Evolutionary conservation across 495 filamentous ascomycete species (phyloP).

Genomic region (Penicillium samsonianum): DNA sequence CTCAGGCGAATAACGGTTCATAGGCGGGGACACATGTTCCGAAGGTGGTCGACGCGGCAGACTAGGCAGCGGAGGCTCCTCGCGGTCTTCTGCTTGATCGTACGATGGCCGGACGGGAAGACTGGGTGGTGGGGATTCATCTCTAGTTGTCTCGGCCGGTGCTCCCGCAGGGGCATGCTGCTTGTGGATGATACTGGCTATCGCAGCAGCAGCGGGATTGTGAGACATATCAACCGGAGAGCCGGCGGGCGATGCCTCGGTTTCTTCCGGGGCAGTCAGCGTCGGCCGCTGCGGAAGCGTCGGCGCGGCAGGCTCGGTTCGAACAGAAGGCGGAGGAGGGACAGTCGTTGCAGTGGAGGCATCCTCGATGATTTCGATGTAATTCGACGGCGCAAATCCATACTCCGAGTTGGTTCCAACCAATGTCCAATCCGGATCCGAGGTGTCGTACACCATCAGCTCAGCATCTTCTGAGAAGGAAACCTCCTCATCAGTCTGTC

Average conservation of each 20-base stretch:
- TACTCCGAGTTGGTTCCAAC: conserved; percentile 83
- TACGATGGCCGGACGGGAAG: conserved; percentile 45
- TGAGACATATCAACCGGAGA: conserved; percentile 44
- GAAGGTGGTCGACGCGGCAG: conserved; percentile 72
- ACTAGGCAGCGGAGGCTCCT: conserved; percentile 59
- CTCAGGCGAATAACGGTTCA: conserved; percentile 53
- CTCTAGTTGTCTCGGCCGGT: conserved; percentile 33
- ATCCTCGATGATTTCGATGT: conserved; percentile 70
- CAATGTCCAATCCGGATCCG: conserved; percentile 95
- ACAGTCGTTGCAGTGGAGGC: conserved; percentile 24
- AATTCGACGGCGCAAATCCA: conserved; percentile 96
- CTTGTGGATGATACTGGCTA: conserved; percentile 70
- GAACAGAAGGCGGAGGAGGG: conserved; percentile 32
- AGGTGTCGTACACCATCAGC: conserved; percentile 82
- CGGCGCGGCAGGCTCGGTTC: conserved; percentile 36
- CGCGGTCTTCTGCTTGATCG: conserved; percentile 55
- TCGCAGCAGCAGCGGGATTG: conserved; percentile 69
- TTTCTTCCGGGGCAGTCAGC: conserved; percentile 28
- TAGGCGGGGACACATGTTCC: conserved; percentile 52
- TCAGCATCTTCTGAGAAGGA: conserved; percentile 89
- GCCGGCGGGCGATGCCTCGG: conserved; percentile 24
- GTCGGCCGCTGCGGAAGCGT: conserved; percentile 42
- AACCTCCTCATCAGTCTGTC: conserved; percentile 97
- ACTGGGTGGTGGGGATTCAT: conserved; percentile 42
- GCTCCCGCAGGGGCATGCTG: conserved; percentile 37